Conservation (phyloP, 257 asterid genomes). For the Voacanga thouarsii region DNA sequence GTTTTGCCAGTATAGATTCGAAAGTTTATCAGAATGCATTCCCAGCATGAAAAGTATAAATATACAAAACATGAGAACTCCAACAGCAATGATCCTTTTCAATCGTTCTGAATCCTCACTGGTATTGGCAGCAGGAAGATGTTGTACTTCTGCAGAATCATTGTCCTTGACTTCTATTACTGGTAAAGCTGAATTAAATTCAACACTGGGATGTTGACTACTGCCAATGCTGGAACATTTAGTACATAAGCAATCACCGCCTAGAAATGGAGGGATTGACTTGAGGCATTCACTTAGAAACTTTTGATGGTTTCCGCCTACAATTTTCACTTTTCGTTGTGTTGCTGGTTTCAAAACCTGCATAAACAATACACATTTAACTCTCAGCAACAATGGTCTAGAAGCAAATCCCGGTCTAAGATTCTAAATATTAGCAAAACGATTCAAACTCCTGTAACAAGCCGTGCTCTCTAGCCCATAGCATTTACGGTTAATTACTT, state of each 20-base stretch:
- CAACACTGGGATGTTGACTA: neutral
- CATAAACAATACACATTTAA: neutral
- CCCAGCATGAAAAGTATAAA: constrained; percentile 17
- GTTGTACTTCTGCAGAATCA: neutral
- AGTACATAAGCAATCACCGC: constrained; percentile 38
- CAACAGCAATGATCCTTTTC: constrained; percentile 14
- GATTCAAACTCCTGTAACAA: too few relatives aligned
- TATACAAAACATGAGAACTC: constrained; percentile 21
- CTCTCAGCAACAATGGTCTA: neutral
- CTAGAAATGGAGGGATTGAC: constrained; percentile 30
- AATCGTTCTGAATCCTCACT: constrained; percentile 2
- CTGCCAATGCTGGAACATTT: constrained; percentile 18
- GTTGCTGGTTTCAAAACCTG: constrained; percentile 49
- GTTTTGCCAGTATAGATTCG: constrained; percentile 5
- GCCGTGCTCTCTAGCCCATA: too few relatives aligned
- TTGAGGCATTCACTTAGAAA: constrained; percentile 28
- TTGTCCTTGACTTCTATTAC: neutral
- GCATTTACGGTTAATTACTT: too few relatives aligned
- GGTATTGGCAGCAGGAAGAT: neutral
- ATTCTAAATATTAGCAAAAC: neutral
- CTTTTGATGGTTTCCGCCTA: constrained; percentile 33
- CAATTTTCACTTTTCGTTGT: constrained; percentile 30
- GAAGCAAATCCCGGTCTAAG: neutral
- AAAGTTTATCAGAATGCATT: constrained; percentile 10
- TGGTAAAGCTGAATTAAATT: neutral